These are phyloP conservation scores for Plantago rigida DNA, from an alignment of 305 asterid genomes.

Conservation along the genomic window DNA sequence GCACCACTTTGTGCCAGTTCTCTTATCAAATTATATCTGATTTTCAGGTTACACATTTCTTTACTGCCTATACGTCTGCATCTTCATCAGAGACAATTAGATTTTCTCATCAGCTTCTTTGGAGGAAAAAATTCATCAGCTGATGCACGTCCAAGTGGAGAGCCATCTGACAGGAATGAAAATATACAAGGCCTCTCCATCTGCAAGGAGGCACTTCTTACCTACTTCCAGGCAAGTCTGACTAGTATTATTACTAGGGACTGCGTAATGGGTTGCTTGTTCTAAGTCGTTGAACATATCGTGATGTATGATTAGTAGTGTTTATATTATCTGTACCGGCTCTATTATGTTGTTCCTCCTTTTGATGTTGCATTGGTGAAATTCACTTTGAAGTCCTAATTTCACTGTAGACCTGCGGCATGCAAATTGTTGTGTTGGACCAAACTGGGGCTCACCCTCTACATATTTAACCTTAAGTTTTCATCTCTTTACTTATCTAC, in stretches of 20 bases:
- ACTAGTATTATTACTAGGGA: not conserved
- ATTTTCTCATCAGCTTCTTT: slow-evolving; percentile 86
- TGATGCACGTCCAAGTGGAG: slow-evolving; percentile 39
- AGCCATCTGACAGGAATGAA: slow-evolving; percentile 35
- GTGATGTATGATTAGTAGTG: not conserved
- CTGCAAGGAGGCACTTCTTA: slow-evolving; percentile 79
- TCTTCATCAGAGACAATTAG: slow-evolving; percentile 96
- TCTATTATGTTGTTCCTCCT: slow-evolving; percentile 10
- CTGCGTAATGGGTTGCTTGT: slow-evolving; percentile 8
- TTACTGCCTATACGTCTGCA: slow-evolving; percentile 75
- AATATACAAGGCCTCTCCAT: slow-evolving; percentile 36
- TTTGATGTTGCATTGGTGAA: slow-evolving; percentile 13
- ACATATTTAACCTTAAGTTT: slow-evolving; percentile 9
- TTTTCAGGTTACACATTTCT: slow-evolving; percentile 70
- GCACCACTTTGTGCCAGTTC: slow-evolving; percentile 14
- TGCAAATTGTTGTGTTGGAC: slow-evolving; percentile 15
- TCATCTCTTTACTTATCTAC: slow-evolving; percentile 38
- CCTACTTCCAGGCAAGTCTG: slow-evolving; percentile 79
- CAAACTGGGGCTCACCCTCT: slow-evolving; percentile 4
- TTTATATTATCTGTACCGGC: not conserved
- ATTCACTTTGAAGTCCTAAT: slow-evolving; percentile 12
- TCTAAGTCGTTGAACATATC: slow-evolving; percentile 9
- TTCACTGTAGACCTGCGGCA: slow-evolving; percentile 2
- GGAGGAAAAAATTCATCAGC: slow-evolving; percentile 54
- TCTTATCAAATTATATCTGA: slow-evolving; percentile 23